These are phyloP conservation scores for Amanita rimosa DNA, from an alignment of 768 basidiomycete genomes.

Conservation along the genomic window DNA sequence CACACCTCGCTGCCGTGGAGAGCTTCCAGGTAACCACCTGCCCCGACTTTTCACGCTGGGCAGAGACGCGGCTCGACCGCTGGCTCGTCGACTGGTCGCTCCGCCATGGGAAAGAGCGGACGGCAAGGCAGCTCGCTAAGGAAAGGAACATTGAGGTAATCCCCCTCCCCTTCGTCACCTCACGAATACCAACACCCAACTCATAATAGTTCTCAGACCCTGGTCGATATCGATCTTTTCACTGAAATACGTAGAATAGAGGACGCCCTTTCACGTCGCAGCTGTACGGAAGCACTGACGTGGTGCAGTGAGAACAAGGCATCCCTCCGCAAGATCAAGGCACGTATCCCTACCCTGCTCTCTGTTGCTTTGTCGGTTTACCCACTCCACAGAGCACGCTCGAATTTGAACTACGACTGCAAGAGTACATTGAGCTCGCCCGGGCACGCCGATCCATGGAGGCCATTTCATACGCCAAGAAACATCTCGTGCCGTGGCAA, in stretches of 20 bases:
- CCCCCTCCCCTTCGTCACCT: background rate
- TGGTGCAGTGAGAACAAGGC: slow-evolving; percentile 98
- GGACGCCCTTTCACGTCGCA: slow-evolving; percentile 58
- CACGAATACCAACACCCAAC: no score
- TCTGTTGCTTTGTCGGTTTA: slow-evolving; percentile 4
- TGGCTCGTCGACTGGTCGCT: slow-evolving; percentile 94
- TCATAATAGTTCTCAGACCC: slow-evolving; percentile 35
- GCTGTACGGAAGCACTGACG: slow-evolving; percentile 79
- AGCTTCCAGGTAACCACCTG: slow-evolving; percentile 36
- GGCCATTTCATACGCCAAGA: slow-evolving; percentile 79
- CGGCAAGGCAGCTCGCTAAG: slow-evolving; percentile 66
- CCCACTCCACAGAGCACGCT: slow-evolving; percentile 63
- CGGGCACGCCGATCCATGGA: slow-evolving; percentile 51
- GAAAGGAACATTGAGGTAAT: slow-evolving; percentile 76
- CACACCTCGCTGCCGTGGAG: slow-evolving; percentile 60
- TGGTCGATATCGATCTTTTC: slow-evolving; percentile 89
- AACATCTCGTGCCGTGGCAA: slow-evolving; percentile 73
- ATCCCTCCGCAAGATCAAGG: slow-evolving; percentile 87
- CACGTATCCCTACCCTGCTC: slow-evolving; percentile 12
- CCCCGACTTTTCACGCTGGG: slow-evolving; percentile 64
- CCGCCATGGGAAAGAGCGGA: slow-evolving; percentile 63
- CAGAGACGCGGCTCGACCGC: slow-evolving; percentile 68
- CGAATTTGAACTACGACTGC: slow-evolving; percentile 91
- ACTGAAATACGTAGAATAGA: slow-evolving; percentile 84
- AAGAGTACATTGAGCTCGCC: slow-evolving; percentile 92